A percentile compares a stretch with the other conserved stretches of the same genome.
phyloP scores from a whole-genome alignment of 2,329 filamentous ascomycete species.

The Penicillium hesseltinei region DNA sequence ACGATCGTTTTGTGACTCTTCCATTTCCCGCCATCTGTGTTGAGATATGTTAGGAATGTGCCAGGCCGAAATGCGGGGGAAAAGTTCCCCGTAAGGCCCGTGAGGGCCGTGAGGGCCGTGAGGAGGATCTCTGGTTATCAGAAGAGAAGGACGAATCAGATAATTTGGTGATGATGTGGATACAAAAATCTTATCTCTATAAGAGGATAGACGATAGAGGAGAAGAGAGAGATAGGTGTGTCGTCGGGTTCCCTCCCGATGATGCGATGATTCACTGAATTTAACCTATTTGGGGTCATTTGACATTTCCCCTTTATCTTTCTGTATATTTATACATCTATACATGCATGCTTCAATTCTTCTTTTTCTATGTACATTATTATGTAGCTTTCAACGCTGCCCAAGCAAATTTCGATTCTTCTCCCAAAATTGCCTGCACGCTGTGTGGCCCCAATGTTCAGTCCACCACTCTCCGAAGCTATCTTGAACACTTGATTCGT shows the following conservation, averaged over 20 bases:
- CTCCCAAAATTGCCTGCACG: conserved; percentile 83
- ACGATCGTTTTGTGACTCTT: conserved; percentile 33
- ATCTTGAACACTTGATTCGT: conserved; percentile 70
- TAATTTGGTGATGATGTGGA: background rate
- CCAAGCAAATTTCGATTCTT: conserved; percentile 68
- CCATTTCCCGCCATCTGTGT: conserved; percentile 19
- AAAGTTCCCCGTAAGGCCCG: background rate
- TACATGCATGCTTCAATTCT: background rate
- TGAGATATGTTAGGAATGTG: background rate
- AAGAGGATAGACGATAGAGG: no score
- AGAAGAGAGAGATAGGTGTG: background rate
- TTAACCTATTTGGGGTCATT: background rate
- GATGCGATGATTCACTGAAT: background rate
- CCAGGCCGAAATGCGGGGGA: background rate
- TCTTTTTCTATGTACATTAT: background rate
- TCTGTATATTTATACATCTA: background rate
- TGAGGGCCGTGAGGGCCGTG: background rate
- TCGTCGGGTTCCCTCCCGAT: conserved; percentile 8
- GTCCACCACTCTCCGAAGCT: conserved; percentile 97
- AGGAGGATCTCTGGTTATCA: background rate
- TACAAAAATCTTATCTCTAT: background rate
- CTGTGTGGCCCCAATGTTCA: conserved; percentile 78
- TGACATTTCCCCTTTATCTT: background rate
- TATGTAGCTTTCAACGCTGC: conserved; percentile 54
- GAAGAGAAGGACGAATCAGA: background rate